Evolutionary conservation across 768 basidiomycete genomes (phyloP), one percentile per base, ranked within the genome.

Genomic region (Fomitopsis pulvina): DNA sequence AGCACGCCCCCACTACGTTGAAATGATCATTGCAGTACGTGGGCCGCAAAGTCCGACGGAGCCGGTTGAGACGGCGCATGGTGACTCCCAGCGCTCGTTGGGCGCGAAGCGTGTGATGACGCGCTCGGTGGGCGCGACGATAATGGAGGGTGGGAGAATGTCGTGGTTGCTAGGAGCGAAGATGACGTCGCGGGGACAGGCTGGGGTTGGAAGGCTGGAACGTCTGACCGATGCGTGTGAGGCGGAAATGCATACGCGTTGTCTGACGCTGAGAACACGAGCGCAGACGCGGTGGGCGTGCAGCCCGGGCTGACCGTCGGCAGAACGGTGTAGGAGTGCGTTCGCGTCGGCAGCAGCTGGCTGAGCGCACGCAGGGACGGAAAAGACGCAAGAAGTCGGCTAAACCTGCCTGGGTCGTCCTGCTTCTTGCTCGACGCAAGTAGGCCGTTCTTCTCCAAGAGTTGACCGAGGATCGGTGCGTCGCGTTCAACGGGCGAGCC

Each of bases 401-500:
- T 32, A 9, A 48, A 18, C 7, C 39, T 38, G 34, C 34, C 8
- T 11, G 47, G 38, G 47, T 55, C 55, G 38, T 56, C 52, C 52
- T 55, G 52, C 56, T 57, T 49, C 50, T 51, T 59, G n/a, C 47
- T 53, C 16, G 34, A 37, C 14, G 34, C 34, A 12, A 57, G 49
- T 5, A 57, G 38, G 52, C n/a, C n/a, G n/a, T 53, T 57, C 55
- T 58, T 58, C 52, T 60, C 57, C 27, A 58, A 53, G 14, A 60
- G 50, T 41, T 55, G 60, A 3, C 57, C 53, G 41, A 57, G 51
- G 45, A 57, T 55, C 29, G 57, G 53, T 26, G 57, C 48, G 38
- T 62, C 61, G 51, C 58, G 58, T 45, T 62, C 61, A 26, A 53
- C 43, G 14, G 61, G 61, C 22, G 61, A 60, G 38, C 57, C 51